Percentiles rank a stretch among this genome's conserved stretches.
These are phyloP conservation scores for Debaryomyces coudertii DNA, from an alignment of 1,139 yeast species.

Conservation along the genomic window DNA sequence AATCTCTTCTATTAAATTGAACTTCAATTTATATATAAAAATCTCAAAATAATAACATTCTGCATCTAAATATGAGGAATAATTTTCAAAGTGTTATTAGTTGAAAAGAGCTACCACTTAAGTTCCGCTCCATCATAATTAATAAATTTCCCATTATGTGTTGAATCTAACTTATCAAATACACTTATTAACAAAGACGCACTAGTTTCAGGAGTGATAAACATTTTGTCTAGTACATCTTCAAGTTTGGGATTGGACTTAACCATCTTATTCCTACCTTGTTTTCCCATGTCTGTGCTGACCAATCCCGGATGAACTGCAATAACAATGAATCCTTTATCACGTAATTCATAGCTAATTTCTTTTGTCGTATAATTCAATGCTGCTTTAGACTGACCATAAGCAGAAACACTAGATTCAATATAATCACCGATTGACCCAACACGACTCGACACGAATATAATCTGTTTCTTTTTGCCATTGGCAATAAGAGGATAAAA, in stretches of 20 bases:
- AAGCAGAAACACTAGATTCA: constrained; percentile 23
- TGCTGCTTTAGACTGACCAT: constrained; percentile 35
- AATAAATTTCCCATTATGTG: constrained; percentile 16
- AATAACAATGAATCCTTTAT: constrained; percentile 27
- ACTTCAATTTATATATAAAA: no score
- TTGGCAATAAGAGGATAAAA: constrained; percentile 27
- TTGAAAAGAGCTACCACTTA: constrained; percentile 7
- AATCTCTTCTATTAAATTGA: no score
- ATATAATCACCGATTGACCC: constrained; percentile 23
- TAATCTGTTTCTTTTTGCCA: constrained; percentile 25
- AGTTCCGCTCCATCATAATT: constrained; percentile 16
- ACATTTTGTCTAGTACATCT: neutral
- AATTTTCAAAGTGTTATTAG: no score
- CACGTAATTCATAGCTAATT: constrained; percentile 24
- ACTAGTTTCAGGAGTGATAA: constrained; percentile 15
- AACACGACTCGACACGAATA: constrained; percentile 28
- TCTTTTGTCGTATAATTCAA: constrained; percentile 25
- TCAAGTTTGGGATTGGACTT: neutral
- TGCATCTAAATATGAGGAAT: no score
- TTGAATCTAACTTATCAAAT: constrained; percentile 10
- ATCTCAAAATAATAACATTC: no score
- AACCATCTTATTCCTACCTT: neutral
- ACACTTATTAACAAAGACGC: constrained; percentile 9
- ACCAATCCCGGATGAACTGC: constrained; percentile 38
- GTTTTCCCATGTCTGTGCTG: constrained; percentile 26